Conservation (phyloP, 2,329 filamentous ascomycete genomes). For the Arthroderma uncinatum region DNA sequence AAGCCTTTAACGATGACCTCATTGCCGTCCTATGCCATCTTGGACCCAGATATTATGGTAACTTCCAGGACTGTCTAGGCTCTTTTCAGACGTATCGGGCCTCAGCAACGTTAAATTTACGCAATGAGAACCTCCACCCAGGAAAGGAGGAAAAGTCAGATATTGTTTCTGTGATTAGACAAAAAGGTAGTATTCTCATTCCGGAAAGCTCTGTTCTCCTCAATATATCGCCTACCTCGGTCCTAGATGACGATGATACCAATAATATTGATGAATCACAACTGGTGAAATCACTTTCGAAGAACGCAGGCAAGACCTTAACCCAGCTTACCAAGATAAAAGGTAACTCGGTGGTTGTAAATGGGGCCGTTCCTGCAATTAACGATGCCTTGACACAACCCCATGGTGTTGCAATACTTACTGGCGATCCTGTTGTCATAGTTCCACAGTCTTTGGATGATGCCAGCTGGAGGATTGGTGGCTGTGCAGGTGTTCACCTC, state of each 20-base stretch:
- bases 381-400: constrained; percentile 76
- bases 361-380: constrained; percentile 74
- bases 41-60: constrained; percentile 82
- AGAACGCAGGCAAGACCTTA: constrained; percentile 55
- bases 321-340: constrained; percentile 60
- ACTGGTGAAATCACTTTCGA: constrained; percentile 64
- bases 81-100: constrained; percentile 94
- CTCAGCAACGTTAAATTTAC: constrained; percentile 77
- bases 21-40: constrained; percentile 83
- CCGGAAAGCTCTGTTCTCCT: constrained; percentile 72
- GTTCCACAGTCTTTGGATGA: constrained; percentile 81
- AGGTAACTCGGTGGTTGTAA: constrained; percentile 71
- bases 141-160: constrained; percentile 87
- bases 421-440: constrained; percentile 70
- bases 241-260: constrained; percentile 69
- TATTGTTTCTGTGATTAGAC: constrained; percentile 75
- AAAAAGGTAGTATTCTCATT: constrained; percentile 70
- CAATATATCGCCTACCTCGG: constrained; percentile 67
- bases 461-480: constrained; percentile 83
- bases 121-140: constrained; percentile 81
- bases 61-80: constrained; percentile 91
- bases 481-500: constrained; percentile 73
- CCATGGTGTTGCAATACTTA: constrained; percentile 70
- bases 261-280: constrained; percentile 61
- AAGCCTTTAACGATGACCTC: constrained; percentile 79